phyloP scores from a whole-genome alignment of 805 yeast genomes.

The Zygotorulaspora florentina region DNA sequence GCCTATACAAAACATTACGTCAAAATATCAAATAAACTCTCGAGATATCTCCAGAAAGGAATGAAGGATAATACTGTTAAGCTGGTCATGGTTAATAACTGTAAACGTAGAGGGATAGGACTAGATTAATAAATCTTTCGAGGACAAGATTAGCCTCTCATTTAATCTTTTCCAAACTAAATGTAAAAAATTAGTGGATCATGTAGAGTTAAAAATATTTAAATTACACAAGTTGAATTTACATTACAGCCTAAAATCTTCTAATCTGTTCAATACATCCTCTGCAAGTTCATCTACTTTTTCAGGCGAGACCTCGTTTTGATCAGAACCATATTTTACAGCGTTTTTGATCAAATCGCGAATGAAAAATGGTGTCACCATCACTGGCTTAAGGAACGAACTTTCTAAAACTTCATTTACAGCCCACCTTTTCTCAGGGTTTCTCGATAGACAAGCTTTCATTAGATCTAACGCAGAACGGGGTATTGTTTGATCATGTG shows the following conservation, averaged over 20 bases:
- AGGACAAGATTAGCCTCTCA: too few species aligned
- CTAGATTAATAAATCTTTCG: too few species aligned
- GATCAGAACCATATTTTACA: constrained; percentile 62
- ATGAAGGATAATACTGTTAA: too few species aligned
- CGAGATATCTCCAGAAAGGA: neutral
- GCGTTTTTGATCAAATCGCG: constrained; percentile 72
- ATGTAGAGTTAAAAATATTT: neutral
- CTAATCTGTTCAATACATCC: constrained; percentile 53
- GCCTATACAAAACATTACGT: neutral
- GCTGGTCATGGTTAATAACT: too few species aligned
- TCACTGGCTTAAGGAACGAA: constrained; percentile 69
- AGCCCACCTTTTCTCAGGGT: constrained; percentile 64
- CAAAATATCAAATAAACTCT: neutral
- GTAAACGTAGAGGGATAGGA: too few species aligned
- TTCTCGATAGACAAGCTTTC: constrained; percentile 64
- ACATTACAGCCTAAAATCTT: constrained; percentile 27
- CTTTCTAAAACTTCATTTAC: constrained; percentile 56
- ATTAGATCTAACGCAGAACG: constrained; percentile 65
- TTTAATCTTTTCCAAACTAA: neutral
- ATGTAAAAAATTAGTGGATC: neutral
- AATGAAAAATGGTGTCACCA: constrained; percentile 62
- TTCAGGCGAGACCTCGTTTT: constrained; percentile 39
- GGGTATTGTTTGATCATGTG: constrained; percentile 63
- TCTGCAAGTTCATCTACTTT: constrained; percentile 47
- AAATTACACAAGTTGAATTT: neutral